Evolutionary conservation across 176 grass and related monocot genomes (phyloP), one percentile per base, ranked within the genome.

Genomic region (Eremochloa ophiuroides): DNA sequence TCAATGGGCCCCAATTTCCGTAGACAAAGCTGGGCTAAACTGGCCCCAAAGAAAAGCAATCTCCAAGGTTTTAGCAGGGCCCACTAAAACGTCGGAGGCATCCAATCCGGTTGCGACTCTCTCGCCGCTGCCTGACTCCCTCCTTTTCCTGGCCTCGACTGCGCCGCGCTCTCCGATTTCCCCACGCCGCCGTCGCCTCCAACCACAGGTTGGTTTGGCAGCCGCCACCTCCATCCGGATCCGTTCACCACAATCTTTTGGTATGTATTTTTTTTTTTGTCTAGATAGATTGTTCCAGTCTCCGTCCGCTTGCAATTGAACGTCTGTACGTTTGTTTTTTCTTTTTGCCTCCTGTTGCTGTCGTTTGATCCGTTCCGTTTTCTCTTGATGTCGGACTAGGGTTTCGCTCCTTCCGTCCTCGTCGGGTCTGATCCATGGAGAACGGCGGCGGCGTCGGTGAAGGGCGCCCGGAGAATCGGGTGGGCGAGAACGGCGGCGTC

Each of bases 311-410:
- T 80, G 44, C 26, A 38, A 80, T 68, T 39, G 44, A 25, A 51
- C 13, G 30, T 4, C 2, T 70, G 17, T 70, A 29, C 25, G 53
- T 71, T 56, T 28, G 22, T 29, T 6, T 34, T 23, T 46, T 81
- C 2, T n/a, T 66, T 46, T 4, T 0, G 11, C 29, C 62, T n/a
- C 12, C 51, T 67, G 51, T 55, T 3, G 60, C 34, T 71, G 39
- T 85, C 74, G 34, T 85, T 89, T 85, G 82, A 89, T 89, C 82
- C 65, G 56, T 76, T 53, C 55, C 71, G 22, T 81, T 66, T 62
- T 55, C 18, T 76, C 41, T 28, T 71, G 71, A 28, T 72, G 34
- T 25, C 15, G 66, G 60, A 27, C 15, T 85, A 89, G 87, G 87
- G 62, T 85, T 89, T 50, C 77, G 39, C 40, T 59, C 58, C 39